phyloP scores from a whole-genome alignment of 2,329 filamentous ascomycete genomes.

The Diaporthe sp. region DNA sequence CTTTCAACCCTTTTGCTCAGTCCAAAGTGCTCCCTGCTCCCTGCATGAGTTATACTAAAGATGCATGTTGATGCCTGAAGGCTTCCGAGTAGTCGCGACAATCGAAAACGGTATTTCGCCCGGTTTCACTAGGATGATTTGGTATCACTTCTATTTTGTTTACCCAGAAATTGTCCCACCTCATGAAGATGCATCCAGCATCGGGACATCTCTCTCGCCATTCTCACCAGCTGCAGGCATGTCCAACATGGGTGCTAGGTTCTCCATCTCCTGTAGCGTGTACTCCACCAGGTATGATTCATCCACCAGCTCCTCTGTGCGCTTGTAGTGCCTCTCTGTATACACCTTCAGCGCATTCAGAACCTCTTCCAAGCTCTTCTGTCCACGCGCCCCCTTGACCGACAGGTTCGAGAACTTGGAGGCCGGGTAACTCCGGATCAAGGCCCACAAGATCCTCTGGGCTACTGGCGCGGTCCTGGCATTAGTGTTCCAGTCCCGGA shows the following conservation, averaged over 20 bases:
- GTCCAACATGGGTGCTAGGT: constrained; percentile 59
- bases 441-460: constrained; percentile 82
- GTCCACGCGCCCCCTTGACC: constrained; percentile 65
- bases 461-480: constrained; percentile 86
- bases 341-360: constrained; percentile 89
- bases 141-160: constrained; percentile 13
- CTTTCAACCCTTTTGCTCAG: not conserved
- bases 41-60: not conserved
- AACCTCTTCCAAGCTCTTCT: constrained; percentile 82
- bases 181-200: constrained; percentile 40
- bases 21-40: not conserved
- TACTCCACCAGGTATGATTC: constrained; percentile 96
- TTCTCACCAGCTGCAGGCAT: constrained; percentile 27
- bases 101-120: not conserved
- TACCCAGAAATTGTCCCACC: not conserved
- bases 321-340: constrained; percentile 91
- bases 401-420: constrained; percentile 79
- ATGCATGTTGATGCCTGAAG: not conserved
- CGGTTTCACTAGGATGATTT: not conserved
- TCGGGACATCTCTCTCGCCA: constrained; percentile 40
- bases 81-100: not conserved
- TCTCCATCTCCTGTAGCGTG: constrained; percentile 93
- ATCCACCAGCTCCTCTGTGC: constrained; percentile 89
- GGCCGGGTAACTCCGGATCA: constrained; percentile 85
- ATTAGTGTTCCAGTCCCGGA: constrained; percentile 98